phyloP scores from a whole-genome alignment of 2,329 filamentous ascomycete genomes.

The Emergomyces pasteurianus region DNA sequence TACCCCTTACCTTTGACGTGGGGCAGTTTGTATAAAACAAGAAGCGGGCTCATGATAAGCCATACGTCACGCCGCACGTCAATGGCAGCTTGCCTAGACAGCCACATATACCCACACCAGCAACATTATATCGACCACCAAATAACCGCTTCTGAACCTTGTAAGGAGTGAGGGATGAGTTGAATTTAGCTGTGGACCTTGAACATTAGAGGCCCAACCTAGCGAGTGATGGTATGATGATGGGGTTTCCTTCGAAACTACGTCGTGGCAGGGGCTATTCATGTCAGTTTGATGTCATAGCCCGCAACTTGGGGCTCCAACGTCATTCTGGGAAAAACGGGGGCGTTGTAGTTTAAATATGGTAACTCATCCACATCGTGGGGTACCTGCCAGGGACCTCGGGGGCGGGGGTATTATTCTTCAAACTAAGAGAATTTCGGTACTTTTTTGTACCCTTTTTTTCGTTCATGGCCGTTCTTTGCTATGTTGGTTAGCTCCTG shows the following conservation, averaged over 20 bases:
- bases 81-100: background rate
- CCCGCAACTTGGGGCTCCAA: background rate
- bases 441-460: background rate
- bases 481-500: no score
- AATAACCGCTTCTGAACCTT: background rate
- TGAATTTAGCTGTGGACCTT: background rate
- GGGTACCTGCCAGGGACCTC: background rate
- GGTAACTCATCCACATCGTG: background rate
- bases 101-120: background rate
- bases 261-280: background rate
- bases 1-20: background rate
- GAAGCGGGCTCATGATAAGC: background rate
- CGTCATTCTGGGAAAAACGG: background rate
- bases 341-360: background rate
- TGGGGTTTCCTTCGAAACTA: background rate
- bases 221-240: background rate
- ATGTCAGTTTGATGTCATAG: background rate
- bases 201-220: background rate
- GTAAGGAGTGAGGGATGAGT: background rate
- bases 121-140: background rate
- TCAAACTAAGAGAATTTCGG: background rate
- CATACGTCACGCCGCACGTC: background rate
- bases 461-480: no score
- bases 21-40: background rate
- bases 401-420: no score